Evolutionary conservation across 257 asterid species (phyloP), one percentile per base, ranked within the genome.

Genomic region (Nemophila menziesii): DNA sequence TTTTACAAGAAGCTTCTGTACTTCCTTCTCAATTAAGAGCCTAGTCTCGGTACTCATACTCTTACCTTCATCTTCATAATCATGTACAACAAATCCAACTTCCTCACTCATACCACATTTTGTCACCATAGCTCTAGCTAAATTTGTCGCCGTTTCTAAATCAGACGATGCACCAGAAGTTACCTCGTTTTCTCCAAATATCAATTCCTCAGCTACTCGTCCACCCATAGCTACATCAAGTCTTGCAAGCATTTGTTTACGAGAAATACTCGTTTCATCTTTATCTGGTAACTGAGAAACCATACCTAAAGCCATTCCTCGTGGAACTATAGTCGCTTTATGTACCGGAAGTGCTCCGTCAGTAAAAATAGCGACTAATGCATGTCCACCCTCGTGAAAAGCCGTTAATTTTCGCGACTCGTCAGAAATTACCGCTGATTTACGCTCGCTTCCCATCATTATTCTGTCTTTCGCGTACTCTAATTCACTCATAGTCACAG

Each of bases 231-330:
- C 59, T 18, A 78, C 78, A 48, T 85, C 75, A n/a, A 85, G 87
- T 13, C 86, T 75, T 15, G 93, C 93, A 16, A 85, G 89, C 92
- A 85, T 75, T 63, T 85, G 89, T 52, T 71, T 78, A 5, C 85
- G 85, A 1, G 96, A 81, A 19, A 78, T 38, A 54, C 96, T 81
- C 14, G 92, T 81, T 59, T 81, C 82, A 24, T 81, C 96, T 52
- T 71, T 75, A 9, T 85, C 96, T 0, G 93, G 96, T 37, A 85
- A 63, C 14, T 81, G 92, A 23, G 83, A 49, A 43, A 85, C 96
- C 93, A 85, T 85, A 22, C 96, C 96, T n/a, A 81, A 93, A 16
- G 92, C 63, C 92, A 71, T 75, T 5, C 96, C 96, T 14, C 96
- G 76, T 1, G 96, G 96, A 20, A 85, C 89, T 33, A 85, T 75